These are phyloP conservation scores for Quercus berberidifolia DNA, from an alignment of 306 rosid species.

Conservation along the genomic window DNA sequence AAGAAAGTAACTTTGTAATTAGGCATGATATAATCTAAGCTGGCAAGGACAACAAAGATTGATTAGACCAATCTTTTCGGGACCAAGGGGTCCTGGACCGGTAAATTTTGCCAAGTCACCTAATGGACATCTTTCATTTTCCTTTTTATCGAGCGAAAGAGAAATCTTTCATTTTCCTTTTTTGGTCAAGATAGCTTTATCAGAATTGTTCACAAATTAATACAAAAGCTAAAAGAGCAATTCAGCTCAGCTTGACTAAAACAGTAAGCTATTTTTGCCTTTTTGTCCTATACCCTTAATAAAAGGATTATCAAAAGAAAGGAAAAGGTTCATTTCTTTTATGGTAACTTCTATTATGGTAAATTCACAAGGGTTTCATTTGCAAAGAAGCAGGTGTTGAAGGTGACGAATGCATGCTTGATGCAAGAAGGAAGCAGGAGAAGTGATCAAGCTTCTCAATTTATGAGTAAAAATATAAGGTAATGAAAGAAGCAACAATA, in stretches of 20 bases:
- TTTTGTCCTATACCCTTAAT: background rate
- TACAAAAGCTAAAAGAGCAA: background rate
- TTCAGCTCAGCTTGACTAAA: background rate
- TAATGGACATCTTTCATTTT: background rate
- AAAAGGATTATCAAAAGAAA: background rate
- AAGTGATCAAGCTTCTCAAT: background rate
- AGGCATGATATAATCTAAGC: background rate
- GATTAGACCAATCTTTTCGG: background rate
- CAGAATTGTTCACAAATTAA: background rate
- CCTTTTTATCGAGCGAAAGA: background rate
- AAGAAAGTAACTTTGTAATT: background rate
- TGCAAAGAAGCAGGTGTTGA: background rate
- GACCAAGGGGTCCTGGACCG: background rate
- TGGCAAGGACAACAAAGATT: background rate
- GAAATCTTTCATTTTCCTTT: too few relatives aligned
- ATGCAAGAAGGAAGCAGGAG: background rate
- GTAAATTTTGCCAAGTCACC: background rate
- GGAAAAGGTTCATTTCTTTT: background rate
- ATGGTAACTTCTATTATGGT: background rate
- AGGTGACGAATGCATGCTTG: background rate
- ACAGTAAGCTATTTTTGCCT: background rate
- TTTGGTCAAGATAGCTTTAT: background rate
- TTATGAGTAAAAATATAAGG: background rate
- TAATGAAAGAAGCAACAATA: too few relatives aligned
- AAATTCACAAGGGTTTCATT: background rate